phyloP scores from a whole-genome alignment of 164 flowering plant genomes.

The Vitis rotundifolia region DNA sequence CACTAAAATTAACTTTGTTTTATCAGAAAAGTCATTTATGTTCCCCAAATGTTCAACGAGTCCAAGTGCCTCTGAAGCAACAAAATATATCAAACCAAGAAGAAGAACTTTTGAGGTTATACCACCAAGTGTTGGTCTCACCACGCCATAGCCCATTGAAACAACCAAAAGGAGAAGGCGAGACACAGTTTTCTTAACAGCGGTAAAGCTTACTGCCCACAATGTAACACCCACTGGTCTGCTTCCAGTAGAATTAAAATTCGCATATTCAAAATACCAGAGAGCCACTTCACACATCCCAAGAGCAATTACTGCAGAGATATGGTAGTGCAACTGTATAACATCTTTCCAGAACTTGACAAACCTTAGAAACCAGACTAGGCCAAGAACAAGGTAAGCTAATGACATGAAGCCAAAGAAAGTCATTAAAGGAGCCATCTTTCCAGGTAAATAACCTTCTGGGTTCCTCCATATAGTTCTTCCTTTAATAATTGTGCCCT shows the following conservation, averaged over 20 bases:
- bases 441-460: conserved; percentile 84
- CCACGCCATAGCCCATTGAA: conserved; percentile 89
- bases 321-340: conserved; percentile 66
- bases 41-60: conserved; percentile 79
- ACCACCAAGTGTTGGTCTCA: conserved; percentile 82
- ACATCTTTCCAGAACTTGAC: conserved; percentile 77
- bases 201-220: conserved; percentile 76
- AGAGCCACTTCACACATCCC: conserved; percentile 95
- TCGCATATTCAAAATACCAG: conserved; percentile 82
- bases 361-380: conserved; percentile 74
- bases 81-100: conserved; percentile 60
- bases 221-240: conserved; percentile 79
- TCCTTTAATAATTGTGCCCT: conserved; percentile 64
- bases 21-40: conserved; percentile 79
- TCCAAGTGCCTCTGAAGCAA: conserved; percentile 79
- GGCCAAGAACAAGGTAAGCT: conserved; percentile 77
- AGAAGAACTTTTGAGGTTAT: conserved; percentile 64
- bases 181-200: conserved; percentile 78
- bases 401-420: conserved; percentile 81
- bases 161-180: conserved; percentile 85
- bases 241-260: conserved; percentile 74
- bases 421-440: conserved; percentile 81
- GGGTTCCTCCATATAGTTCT: conserved; percentile 93
- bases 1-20: conserved; percentile 61
- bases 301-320: conserved; percentile 78